Percentiles rank a stretch among this genome's conserved stretches.
Evolutionary conservation across 345 rosid genomes (phyloP).

Genomic region (Arabis alpina): DNA sequence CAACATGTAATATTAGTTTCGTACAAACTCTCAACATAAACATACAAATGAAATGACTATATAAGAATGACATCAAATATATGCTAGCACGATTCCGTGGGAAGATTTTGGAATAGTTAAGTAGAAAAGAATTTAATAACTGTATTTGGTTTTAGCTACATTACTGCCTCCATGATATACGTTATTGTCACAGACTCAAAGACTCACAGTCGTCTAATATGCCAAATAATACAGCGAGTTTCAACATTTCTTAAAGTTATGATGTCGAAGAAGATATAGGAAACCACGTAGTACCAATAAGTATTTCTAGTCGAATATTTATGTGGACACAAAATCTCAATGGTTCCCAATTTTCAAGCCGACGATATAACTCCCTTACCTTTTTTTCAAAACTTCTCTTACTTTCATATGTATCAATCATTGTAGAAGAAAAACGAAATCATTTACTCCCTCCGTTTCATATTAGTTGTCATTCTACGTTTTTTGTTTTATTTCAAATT

Average conservation of each 20-base stretch:
- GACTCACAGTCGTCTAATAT: slow-evolving; percentile 39
- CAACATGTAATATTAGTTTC: too few species aligned
- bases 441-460: too few species aligned
- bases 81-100: slow-evolving; percentile 1
- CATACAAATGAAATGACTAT: neutral
- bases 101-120: neutral
- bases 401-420: neutral
- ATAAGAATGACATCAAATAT: slow-evolving; percentile 9
- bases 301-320: neutral
- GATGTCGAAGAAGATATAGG: slow-evolving; percentile 26
- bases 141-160: neutral
- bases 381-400: neutral
- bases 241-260: neutral
- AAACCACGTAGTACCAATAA: slow-evolving; percentile 21
- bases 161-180: slow-evolving; percentile 1
- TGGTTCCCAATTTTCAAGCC: slow-evolving; percentile 18
- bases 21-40: too few species aligned
- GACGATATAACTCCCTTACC: neutral
- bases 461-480: too few species aligned
- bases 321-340: slow-evolving; percentile 10
- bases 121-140: neutral
- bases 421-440: neutral
- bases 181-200: neutral
- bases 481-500: too few species aligned
- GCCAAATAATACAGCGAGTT: slow-evolving; percentile 28